Evolutionary conservation across 306 rosid genomes (phyloP), one percentile per base, ranked within the genome.

Genomic region (Rosa lucieae): DNA sequence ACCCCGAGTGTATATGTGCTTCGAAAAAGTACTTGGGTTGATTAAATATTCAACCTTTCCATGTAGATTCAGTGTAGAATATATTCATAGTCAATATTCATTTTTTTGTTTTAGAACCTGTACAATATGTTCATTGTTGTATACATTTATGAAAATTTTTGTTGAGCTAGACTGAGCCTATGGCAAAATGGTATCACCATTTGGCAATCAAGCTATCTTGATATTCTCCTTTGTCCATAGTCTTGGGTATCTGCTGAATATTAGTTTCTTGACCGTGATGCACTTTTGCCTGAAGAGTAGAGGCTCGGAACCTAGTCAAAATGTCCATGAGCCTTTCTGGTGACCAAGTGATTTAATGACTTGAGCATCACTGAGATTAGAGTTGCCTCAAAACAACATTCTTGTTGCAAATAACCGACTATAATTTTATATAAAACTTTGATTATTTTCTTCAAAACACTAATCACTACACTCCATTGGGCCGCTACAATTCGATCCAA

Each of bases 1-100:
- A 85, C 84, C 98, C 98, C 0, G 98, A 94, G 86, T 94, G 98
- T 86, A 90, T 94, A 83, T 94, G 98, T 84, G 84, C 83, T 72
- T 82, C 94, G 0, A 85, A 67, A 84, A 79, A 44, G 79, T 70
- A 86, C 75, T 78, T 32, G 1, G 10, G 43, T 29, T 74, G 70
- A 74, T 44, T 9, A 26, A 63, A 47, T 52, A 46, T 51, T 29
- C 52, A 56, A 26, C 78, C 61, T 47, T 63, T 2, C 32, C 29
- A 21, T 39, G 65, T 3, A 71, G 65, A 35, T 63, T 48, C 12
- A 47, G 42, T 66, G 75, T 66, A 80, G 17, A 51, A 66, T 71
- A 65, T 77, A 10, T 58, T 21, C 10, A 8, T 58, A 32, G 8
- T 76, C 17, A 62, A 62, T 46, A 17, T 37, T 39, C 47, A 18